phyloP scores from a whole-genome alignment of 1,139 yeast species.

The Geotrichum candidum region DNA sequence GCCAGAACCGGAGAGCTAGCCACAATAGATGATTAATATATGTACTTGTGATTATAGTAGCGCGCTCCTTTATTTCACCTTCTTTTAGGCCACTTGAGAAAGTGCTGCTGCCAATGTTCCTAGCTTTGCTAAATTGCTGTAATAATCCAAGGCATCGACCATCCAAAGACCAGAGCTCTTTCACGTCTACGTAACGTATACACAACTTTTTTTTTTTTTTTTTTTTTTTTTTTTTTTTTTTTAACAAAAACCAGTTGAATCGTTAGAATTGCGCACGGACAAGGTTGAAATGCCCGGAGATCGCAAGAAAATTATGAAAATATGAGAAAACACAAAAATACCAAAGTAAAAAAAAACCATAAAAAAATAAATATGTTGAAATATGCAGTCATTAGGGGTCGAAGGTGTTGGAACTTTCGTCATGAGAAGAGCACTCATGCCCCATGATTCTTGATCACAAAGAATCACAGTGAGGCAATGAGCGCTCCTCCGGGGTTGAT shows the following conservation, averaged over 20 bases:
- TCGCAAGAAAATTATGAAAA: neutral
- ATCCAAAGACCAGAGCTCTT: neutral
- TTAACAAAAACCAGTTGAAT: neutral
- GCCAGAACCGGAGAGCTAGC: neutral
- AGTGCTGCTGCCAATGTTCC: too few relatives aligned
- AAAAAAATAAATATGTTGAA: constrained; percentile 12
- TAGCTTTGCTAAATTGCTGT: too few relatives aligned
- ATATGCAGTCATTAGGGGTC: constrained; percentile 14
- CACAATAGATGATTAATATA: neutral
- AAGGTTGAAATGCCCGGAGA: neutral
- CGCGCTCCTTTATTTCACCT: too few relatives aligned
- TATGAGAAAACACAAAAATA: neutral
- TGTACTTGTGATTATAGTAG: too few relatives aligned
- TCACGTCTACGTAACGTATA: neutral
- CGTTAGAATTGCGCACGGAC: neutral
- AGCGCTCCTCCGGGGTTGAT: constrained; percentile 17
- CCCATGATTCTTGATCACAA: constrained; percentile 9
- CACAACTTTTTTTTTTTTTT: neutral
- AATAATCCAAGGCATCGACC: neutral
- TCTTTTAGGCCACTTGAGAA: too few relatives aligned
- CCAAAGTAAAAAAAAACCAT: neutral
- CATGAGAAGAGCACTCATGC: constrained; percentile 1
- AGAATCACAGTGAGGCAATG: constrained; percentile 16
- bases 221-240: too few relatives aligned
- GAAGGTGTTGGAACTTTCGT: constrained; percentile 7